These are phyloP conservation scores for Polyporus arcularius DNA, from an alignment of 768 basidiomycete species.

Conservation along the genomic window DNA sequence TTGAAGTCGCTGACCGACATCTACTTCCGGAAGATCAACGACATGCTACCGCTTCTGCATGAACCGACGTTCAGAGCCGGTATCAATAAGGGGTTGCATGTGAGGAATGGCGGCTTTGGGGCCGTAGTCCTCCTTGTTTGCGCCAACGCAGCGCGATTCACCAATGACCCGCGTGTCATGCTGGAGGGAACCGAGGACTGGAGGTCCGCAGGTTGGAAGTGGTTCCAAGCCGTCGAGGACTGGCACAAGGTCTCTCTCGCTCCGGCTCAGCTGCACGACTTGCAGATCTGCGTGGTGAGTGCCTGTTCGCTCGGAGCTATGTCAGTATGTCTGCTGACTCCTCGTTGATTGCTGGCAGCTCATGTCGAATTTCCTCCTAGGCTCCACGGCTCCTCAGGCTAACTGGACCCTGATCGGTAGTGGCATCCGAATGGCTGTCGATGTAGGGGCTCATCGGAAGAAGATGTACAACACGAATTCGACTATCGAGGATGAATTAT, in stretches of 20 bases:
- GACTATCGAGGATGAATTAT: slow-evolving; percentile 47
- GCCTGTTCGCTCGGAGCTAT: background rate
- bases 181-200: background rate
- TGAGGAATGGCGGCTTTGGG: background rate
- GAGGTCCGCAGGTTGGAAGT: background rate
- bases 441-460: slow-evolving; percentile 49
- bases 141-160: background rate
- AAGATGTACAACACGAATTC: slow-evolving; percentile 31
- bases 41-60: slow-evolving; percentile 45
- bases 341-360: slow-evolving; percentile 38
- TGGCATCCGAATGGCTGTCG: slow-evolving; percentile 51
- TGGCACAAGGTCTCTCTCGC: slow-evolving; percentile 54
- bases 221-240: slow-evolving; percentile 39
- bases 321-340: background rate
- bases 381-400: slow-evolving; percentile 40
- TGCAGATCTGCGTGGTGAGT: slow-evolving; percentile 55
- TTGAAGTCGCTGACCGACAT: slow-evolving; percentile 57
- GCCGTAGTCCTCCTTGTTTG: background rate
- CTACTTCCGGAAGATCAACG: slow-evolving; percentile 66
- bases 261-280: slow-evolving; percentile 55
- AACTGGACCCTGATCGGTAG: slow-evolving; percentile 46
- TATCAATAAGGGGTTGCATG: background rate
- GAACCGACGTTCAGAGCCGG: slow-evolving; percentile 7
- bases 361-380: slow-evolving; percentile 46
- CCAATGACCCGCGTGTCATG: background rate